Evolutionary conservation across 2,329 filamentous ascomycete species (phyloP).

Genomic region (Pseudogymnoascus sp.): DNA sequence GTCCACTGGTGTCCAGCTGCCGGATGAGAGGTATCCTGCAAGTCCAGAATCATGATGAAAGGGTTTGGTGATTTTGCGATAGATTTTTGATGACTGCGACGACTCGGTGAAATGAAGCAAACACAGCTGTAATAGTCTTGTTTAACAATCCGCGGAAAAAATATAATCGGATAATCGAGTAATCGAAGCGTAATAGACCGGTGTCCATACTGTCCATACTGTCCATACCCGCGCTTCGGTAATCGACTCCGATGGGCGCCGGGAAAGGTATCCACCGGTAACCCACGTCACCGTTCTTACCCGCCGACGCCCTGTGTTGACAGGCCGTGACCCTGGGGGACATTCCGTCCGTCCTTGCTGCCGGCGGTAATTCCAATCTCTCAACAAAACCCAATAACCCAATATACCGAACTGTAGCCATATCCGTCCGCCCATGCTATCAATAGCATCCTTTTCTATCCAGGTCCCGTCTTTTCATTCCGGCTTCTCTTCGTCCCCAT

Average conservation of each 20-base stretch:
- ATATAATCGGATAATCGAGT: no score
- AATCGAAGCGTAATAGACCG: neutral
- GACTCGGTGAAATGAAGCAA: neutral
- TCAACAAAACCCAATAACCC: neutral
- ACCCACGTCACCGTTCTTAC: neutral
- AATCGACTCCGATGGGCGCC: neutral
- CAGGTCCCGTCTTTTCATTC: neutral
- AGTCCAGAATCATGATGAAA: neutral
- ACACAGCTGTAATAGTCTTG: neutral
- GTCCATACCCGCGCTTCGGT: neutral
- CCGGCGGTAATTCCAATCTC: neutral
- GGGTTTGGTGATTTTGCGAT: neutral
- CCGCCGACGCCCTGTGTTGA: neutral
- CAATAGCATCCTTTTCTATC: neutral
- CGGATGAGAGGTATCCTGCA: neutral
- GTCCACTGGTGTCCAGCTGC: neutral
- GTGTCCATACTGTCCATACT: no score
- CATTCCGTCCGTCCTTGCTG: neutral
- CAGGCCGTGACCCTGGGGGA: conserved; percentile 4
- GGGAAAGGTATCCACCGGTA: neutral
- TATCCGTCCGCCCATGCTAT: neutral
- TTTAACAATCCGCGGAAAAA: no score
- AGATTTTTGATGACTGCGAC: neutral
- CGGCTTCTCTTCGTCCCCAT: neutral
- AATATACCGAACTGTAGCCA: neutral